Evolutionary conservation across 1,139 yeast genomes (phyloP).

Genomic region (Saccharomyces hybrid): DNA sequence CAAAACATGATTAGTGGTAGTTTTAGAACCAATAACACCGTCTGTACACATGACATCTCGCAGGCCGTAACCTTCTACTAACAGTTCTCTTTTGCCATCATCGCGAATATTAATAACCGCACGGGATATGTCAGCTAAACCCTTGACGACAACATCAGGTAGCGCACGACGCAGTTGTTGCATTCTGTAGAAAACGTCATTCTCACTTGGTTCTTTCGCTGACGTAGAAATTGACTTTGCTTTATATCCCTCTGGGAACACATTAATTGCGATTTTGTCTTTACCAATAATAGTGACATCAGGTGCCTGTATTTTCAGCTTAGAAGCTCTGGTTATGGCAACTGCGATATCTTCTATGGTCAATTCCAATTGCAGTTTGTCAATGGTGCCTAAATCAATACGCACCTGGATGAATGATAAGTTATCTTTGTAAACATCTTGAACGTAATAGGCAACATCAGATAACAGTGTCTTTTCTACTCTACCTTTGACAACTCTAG

Average conservation of each 20-base stretch:
- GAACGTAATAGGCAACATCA: slow-evolving; percentile 82
- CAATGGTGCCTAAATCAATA: slow-evolving; percentile 78
- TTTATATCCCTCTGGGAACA: slow-evolving; percentile 46
- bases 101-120: slow-evolving; percentile 93
- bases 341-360: slow-evolving; percentile 77
- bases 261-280: slow-evolving; percentile 70
- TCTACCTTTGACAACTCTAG: slow-evolving; percentile 96
- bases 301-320: slow-evolving; percentile 67
- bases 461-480: slow-evolving; percentile 83
- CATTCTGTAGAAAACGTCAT: slow-evolving; percentile 76
- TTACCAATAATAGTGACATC: slow-evolving; percentile 66
- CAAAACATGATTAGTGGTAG: slow-evolving; percentile 83
- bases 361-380: slow-evolving; percentile 80
- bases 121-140: slow-evolving; percentile 81
- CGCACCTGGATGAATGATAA: slow-evolving; percentile 74
- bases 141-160: slow-evolving; percentile 86
- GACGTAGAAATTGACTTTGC: slow-evolving; percentile 35
- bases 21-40: slow-evolving; percentile 85
- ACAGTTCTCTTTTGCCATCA: slow-evolving; percentile 73
- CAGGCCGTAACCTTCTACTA: slow-evolving; percentile 96
- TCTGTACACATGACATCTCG: slow-evolving; percentile 96
- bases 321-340: slow-evolving; percentile 80
- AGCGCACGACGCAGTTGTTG: slow-evolving; percentile 80
- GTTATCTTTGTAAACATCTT: slow-evolving; percentile 83
- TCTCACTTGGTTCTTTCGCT: slow-evolving; percentile 41